Evolutionary conservation across 116 monocot species (phyloP).

Genomic region (Phalaenopsis hybrid): DNA sequence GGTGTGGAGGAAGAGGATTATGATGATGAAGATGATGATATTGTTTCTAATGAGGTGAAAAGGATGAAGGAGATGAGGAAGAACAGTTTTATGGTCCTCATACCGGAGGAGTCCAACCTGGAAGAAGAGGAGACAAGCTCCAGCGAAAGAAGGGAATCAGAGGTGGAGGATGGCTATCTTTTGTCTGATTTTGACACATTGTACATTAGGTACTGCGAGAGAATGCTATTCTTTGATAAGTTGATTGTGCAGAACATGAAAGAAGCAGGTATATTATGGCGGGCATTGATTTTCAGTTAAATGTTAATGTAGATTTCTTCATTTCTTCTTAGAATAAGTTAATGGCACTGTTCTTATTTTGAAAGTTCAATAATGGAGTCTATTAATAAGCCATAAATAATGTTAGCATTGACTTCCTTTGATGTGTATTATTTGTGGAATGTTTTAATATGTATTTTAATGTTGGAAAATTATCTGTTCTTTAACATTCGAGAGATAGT

Average conservation of each 20-base stretch:
- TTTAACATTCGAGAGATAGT: not conserved
- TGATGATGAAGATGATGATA: slow-evolving; percentile 84
- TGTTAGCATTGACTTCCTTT: not conserved
- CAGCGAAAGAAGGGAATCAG: slow-evolving; percentile 56
- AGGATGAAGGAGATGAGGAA: slow-evolving; percentile 85
- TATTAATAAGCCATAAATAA: not conserved
- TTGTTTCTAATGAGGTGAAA: slow-evolving; percentile 87
- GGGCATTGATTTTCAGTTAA: not conserved
- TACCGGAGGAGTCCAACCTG: slow-evolving; percentile 60
- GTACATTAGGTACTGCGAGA: slow-evolving; percentile 64
- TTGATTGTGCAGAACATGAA: slow-evolving; percentile 46
- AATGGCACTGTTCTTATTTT: not conserved
- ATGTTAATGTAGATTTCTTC: slow-evolving; percentile 1
- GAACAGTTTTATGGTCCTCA: slow-evolving; percentile 92
- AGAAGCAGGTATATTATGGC: slow-evolving; percentile 38
- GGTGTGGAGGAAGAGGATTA: slow-evolving; percentile 28
- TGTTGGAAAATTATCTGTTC: not conserved
- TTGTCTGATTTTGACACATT: slow-evolving; percentile 64
- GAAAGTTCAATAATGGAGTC: not conserved
- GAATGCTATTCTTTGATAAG: slow-evolving; percentile 86
- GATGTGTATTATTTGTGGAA: not conserved
- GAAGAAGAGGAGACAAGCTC: slow-evolving; percentile 67
- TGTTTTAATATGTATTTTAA: not conserved
- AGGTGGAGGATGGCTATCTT: slow-evolving; percentile 33
- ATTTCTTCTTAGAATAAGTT: not conserved